phyloP scores from a whole-genome alignment of 2,329 filamentous ascomycete species.

The Ascochyta lentis region DNA sequence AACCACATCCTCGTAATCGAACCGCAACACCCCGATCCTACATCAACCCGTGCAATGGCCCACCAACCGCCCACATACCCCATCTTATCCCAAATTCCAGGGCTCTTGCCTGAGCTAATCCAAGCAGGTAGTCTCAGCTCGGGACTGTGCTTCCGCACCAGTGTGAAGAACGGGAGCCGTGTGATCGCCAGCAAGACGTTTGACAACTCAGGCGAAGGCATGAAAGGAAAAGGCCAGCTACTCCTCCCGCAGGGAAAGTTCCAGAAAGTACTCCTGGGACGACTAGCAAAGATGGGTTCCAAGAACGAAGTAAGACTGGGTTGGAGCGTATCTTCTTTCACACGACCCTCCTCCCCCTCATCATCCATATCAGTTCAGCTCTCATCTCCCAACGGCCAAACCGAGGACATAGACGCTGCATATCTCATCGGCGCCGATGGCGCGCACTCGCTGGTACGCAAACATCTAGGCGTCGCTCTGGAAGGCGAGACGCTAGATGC shows the following conservation, averaged over 20 bases:
- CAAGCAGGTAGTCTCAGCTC: conserved; percentile 31
- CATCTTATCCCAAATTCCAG: conserved; percentile 46
- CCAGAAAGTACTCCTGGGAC: conserved; percentile 33
- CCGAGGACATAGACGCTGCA: conserved; percentile 27
- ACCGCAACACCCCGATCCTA: conserved; percentile 28
- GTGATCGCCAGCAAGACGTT: conserved; percentile 40
- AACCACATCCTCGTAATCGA: conserved; percentile 47
- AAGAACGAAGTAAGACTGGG: conserved; percentile 32
- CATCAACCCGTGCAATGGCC: conserved; percentile 51
- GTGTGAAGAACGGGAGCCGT: conserved; percentile 28
- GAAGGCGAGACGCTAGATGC: conserved; percentile 45
- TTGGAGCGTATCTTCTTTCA: conserved; percentile 17
- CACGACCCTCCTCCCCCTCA: neutral
- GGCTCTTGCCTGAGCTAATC: conserved; percentile 46
- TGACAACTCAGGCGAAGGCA: conserved; percentile 27
- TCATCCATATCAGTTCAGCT: conserved; percentile 12
- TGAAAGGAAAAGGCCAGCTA: conserved; percentile 34
- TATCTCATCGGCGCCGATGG: conserved; percentile 45
- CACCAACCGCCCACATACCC: conserved; percentile 52
- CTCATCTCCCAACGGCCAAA: neutral
- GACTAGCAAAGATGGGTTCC: conserved; percentile 16
- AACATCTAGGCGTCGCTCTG: conserved; percentile 28
- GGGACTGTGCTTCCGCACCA: conserved; percentile 41
- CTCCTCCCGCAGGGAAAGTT: conserved; percentile 43
- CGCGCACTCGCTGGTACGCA: conserved; percentile 31